These are phyloP conservation scores for Colletotrichum sojae DNA, from an alignment of 2,329 filamentous ascomycete genomes.

Conservation along the genomic window DNA sequence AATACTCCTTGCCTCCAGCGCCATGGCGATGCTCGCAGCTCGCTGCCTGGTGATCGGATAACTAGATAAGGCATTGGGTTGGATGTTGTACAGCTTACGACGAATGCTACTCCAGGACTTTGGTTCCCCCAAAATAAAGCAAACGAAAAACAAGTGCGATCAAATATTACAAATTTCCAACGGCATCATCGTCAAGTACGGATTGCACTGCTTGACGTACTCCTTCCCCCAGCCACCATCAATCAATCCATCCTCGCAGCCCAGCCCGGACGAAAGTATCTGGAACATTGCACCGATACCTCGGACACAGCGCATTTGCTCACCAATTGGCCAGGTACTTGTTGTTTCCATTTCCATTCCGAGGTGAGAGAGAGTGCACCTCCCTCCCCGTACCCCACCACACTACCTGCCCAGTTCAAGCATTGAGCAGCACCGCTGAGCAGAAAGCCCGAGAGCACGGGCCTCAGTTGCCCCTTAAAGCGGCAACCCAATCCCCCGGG, in stretches of 20 bases:
- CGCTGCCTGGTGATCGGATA: slow-evolving; percentile 30
- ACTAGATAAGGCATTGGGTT: slow-evolving; percentile 10
- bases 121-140: too few species aligned
- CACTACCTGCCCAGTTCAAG: slow-evolving; percentile 36
- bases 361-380: slow-evolving; percentile 19
- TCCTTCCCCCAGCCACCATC: slow-evolving; percentile 17
- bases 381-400: slow-evolving; percentile 39
- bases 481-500: slow-evolving; percentile 31
- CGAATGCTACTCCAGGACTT: too few species aligned
- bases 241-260: slow-evolving; percentile 7
- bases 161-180: too few species aligned
- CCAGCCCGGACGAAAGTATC: slow-evolving; percentile 18
- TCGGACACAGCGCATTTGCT: background rate
- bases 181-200: background rate
- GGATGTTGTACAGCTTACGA: background rate
- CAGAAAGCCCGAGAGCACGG: slow-evolving; percentile 20
- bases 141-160: too few species aligned
- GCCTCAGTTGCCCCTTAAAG: slow-evolving; percentile 29
- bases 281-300: slow-evolving; percentile 7
- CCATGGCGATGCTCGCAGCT: background rate
- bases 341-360: slow-evolving; percentile 3
- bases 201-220: background rate
- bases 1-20: slow-evolving; percentile 17
- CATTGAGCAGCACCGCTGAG: slow-evolving; percentile 28
- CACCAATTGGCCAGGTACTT: slow-evolving; percentile 26